Conservation (phyloP, 2,329 filamentous ascomycete species). For the Parascedosporium putredinis region DNA sequence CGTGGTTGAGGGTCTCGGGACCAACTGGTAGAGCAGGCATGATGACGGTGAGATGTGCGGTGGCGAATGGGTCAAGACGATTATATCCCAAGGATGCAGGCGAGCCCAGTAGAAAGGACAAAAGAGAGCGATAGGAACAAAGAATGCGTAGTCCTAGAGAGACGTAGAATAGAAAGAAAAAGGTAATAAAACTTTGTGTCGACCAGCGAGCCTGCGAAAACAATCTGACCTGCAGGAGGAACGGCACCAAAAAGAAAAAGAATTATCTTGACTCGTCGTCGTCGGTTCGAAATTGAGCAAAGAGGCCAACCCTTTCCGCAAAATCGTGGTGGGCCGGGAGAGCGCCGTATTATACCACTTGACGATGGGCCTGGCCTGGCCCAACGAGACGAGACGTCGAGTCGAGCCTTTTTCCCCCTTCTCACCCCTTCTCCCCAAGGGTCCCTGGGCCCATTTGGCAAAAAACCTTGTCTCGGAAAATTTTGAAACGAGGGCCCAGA, state of each 20-base stretch:
- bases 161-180: not conserved
- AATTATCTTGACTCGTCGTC: too few relatives aligned
- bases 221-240: not conserved
- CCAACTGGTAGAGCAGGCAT: not conserved
- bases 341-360: not conserved
- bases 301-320: not conserved
- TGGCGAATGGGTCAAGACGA: too few relatives aligned
- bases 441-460: not conserved
- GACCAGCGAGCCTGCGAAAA: not conserved
- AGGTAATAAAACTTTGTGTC: not conserved
- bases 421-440: not conserved
- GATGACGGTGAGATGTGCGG: not conserved
- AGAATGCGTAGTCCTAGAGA: not conserved
- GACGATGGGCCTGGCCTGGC: too few relatives aligned
- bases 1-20: not conserved
- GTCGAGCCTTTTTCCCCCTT: too few relatives aligned
- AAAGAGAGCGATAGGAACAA: too few relatives aligned
- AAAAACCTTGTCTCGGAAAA: not conserved
- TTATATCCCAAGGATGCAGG: too few relatives aligned
- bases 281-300: too few relatives aligned
- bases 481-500: not conserved
- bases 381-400: too few relatives aligned
- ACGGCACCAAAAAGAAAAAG: not conserved
- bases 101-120: too few relatives aligned
- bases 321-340: not conserved